Percentiles rank a stretch among this genome's conserved stretches.
phyloP scores from a whole-genome alignment of 805 yeast genomes.

The Yamadazyma paraphyllophila region DNA sequence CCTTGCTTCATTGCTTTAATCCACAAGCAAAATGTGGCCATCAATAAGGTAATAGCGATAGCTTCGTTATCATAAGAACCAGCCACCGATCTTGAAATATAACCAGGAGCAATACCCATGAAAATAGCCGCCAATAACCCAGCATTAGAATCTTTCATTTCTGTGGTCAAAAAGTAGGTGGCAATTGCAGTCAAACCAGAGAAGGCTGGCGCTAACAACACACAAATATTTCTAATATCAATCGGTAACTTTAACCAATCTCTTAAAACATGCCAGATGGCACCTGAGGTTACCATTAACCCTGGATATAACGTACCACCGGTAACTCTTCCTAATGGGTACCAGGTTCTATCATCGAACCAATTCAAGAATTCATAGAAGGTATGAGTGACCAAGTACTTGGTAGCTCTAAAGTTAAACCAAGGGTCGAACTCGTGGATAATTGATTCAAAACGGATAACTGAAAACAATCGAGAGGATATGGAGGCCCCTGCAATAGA shows the following conservation, averaged over 20 bases:
- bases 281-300: slow-evolving; percentile 94
- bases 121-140: slow-evolving; percentile 91
- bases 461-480: slow-evolving; percentile 91
- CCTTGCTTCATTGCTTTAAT: slow-evolving; percentile 91
- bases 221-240: slow-evolving; percentile 95
- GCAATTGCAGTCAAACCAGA: slow-evolving; percentile 89
- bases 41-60: slow-evolving; percentile 90
- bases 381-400: slow-evolving; percentile 77
- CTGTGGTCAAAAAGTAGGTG: slow-evolving; percentile 82
- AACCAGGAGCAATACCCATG: slow-evolving; percentile 98
- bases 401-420: slow-evolving; percentile 97
- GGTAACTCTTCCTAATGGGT: slow-evolving; percentile 97
- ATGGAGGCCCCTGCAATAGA: slow-evolving; percentile 89
- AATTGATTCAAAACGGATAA: slow-evolving; percentile 90
- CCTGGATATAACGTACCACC: slow-evolving; percentile 99
- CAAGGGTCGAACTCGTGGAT: slow-evolving; percentile 98
- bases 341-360: slow-evolving; percentile 99
- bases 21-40: slow-evolving; percentile 97
- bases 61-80: slow-evolving; percentile 99
- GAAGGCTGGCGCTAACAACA: slow-evolving; percentile 93
- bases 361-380: slow-evolving; percentile 92
- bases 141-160: slow-evolving; percentile 85
- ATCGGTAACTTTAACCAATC: slow-evolving; percentile 70
- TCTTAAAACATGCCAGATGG: slow-evolving; percentile 72
- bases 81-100: slow-evolving; percentile 96